Evolutionary conservation across 352 stramenopile genomes (phyloP).

Genomic region (Elongisporangium senticosum): DNA sequence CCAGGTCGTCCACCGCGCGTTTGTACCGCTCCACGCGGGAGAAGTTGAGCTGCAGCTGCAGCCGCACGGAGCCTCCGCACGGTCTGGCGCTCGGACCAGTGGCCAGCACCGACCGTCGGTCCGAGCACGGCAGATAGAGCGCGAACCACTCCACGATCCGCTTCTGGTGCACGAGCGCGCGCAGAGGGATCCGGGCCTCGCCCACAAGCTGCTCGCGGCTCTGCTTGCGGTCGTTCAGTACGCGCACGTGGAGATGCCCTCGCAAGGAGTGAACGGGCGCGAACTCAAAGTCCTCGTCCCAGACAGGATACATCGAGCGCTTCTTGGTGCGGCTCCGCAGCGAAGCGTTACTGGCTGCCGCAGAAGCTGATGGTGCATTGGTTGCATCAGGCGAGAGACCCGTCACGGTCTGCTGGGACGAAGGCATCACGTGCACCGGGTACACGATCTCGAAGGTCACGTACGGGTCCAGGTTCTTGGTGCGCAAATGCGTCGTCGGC

Average conservation of each 20-base stretch:
- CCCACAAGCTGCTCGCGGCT: slow-evolving; percentile 64
- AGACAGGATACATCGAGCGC: slow-evolving; percentile 72
- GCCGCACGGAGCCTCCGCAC: slow-evolving; percentile 33
- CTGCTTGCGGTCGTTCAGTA: slow-evolving; percentile 68
- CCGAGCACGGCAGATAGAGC: slow-evolving; percentile 17
- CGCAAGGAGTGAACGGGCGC: slow-evolving; percentile 53
- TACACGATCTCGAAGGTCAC: slow-evolving; percentile 64
- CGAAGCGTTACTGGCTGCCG: slow-evolving; percentile 4
- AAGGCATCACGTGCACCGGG: slow-evolving; percentile 19
- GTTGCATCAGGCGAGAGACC: neutral
- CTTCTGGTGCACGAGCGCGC: slow-evolving; percentile 59
- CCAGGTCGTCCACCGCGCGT: slow-evolving; percentile 51
- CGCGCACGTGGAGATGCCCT: slow-evolving; percentile 51
- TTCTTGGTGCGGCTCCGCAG: slow-evolving; percentile 65
- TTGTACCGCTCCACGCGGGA: slow-evolving; percentile 58
- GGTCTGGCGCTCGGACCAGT: slow-evolving; percentile 15
- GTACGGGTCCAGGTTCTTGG: slow-evolving; percentile 71
- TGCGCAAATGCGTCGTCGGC: slow-evolving; percentile 51
- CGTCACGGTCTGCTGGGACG: slow-evolving; percentile 1
- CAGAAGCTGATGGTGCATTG: slow-evolving; percentile 3
- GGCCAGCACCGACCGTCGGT: neutral
- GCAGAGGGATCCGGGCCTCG: slow-evolving; percentile 56
- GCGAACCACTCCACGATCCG: slow-evolving; percentile 55
- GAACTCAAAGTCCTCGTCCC: slow-evolving; percentile 76
- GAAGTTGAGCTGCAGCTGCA: slow-evolving; percentile 62